Conservation (phyloP, 2,329 filamentous ascomycete genomes). For the Aphanoascus verrucosus region DNA sequence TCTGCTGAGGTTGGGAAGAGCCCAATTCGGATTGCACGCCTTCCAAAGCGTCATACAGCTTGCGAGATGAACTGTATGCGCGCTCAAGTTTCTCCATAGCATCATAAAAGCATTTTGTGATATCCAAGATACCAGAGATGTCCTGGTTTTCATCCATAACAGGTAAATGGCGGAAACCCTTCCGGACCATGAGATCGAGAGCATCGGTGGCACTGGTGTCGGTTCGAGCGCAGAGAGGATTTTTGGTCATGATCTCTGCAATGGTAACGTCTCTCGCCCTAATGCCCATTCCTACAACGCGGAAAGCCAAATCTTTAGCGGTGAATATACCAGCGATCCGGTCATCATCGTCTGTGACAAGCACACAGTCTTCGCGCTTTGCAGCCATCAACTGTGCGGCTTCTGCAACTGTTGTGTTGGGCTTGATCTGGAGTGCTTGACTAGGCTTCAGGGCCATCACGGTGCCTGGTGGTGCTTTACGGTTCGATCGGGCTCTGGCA, state of each 20-base stretch:
- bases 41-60: constrained; percentile 93
- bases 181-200: constrained; percentile 92
- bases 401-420: constrained; percentile 82
- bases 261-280: constrained; percentile 87
- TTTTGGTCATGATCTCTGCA: constrained; percentile 99
- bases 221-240: constrained; percentile 90
- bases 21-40: constrained; percentile 96
- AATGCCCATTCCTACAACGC: constrained; percentile 81
- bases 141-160: constrained; percentile 99
- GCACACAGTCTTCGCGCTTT: constrained; percentile 93
- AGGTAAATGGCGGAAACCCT: constrained; percentile 92
- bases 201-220: constrained; percentile 98
- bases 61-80: constrained; percentile 93
- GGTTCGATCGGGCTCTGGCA: constrained; percentile 65
- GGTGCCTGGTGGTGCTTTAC: constrained; percentile 91
- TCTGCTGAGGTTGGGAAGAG: constrained; percentile 91
- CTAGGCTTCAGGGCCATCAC: constrained; percentile 93
- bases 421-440: constrained; percentile 94
- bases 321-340: constrained; percentile 98
- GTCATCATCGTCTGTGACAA: constrained; percentile 96
- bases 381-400: constrained; percentile 98
- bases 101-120: constrained; percentile 99
- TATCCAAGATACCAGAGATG: constrained; percentile 94
- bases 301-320: constrained; percentile 94
- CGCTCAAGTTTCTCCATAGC: constrained; percentile 99